Conservation (phyloP, 352 stramenopile species). For the Globisporangium spinosum region DNA sequence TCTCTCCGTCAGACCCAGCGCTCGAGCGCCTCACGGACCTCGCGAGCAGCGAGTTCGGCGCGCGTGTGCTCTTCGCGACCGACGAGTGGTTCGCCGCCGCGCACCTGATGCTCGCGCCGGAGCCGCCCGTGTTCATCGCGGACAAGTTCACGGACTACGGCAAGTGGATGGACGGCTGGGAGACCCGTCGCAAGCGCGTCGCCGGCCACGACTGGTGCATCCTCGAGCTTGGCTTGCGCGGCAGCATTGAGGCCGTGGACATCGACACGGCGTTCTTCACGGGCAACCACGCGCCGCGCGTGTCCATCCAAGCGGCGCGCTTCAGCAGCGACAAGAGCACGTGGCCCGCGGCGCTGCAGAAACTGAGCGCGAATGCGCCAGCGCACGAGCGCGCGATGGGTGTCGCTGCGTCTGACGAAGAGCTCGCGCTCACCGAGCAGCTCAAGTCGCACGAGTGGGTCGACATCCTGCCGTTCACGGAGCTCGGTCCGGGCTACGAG, state of each 20-base stretch:
- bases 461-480: conserved; percentile 56
- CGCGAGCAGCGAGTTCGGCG: conserved; percentile 50
- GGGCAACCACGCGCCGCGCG: conserved; percentile 87
- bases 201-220: conserved; percentile 91
- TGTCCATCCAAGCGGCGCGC: conserved; percentile 83
- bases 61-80: conserved; percentile 87
- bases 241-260: conserved; percentile 54
- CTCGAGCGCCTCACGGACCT: conserved; percentile 58
- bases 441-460: conserved; percentile 54
- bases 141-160: conserved; percentile 91
- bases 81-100: conserved; percentile 92
- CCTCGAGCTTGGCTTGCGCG: conserved; percentile 82
- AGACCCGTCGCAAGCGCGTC: conserved; percentile 89
- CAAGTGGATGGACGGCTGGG: conserved; percentile 97
- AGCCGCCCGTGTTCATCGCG: conserved; percentile 82
- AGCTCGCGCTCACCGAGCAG: conserved; percentile 42
- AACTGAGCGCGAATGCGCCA: conserved; percentile 35
- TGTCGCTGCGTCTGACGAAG: conserved; percentile 34
- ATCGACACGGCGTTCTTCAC: conserved; percentile 95
- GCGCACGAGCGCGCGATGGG: conserved; percentile 49
- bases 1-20: conserved; percentile 9
- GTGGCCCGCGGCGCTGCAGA: conserved; percentile 36
- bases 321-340: conserved; percentile 35
- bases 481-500: conserved; percentile 75
- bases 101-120: conserved; percentile 74